Conservation (phyloP, 148 eudicot genomes). For the Arctostaphylos glauca region DNA sequence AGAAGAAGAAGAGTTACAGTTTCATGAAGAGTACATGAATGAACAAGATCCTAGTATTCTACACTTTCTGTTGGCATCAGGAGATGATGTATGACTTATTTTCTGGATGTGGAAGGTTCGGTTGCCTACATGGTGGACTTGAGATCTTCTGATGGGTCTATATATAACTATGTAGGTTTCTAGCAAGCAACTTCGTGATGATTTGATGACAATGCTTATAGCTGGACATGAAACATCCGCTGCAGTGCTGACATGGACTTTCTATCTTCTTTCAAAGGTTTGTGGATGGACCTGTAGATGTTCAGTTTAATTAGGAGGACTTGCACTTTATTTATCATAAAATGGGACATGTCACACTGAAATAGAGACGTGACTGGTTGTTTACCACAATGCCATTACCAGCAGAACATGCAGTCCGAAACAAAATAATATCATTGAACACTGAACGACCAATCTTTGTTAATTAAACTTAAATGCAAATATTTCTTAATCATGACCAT, state of each 20-base stretch:
- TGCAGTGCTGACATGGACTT: slow-evolving; percentile 97
- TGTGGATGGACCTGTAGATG: not conserved
- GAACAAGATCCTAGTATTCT: slow-evolving; percentile 99
- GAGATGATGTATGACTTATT: slow-evolving; percentile 71
- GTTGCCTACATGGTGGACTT: slow-evolving; percentile 12
- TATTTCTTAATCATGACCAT: too few species aligned
- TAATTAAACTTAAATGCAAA: too few species aligned
- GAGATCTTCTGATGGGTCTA: slow-evolving; percentile 17
- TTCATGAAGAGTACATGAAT: slow-evolving; percentile 95
- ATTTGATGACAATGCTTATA: slow-evolving; percentile 93
- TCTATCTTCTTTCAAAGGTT: slow-evolving; percentile 92
- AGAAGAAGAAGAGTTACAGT: slow-evolving; percentile 89
- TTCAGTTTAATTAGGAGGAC: not conserved
- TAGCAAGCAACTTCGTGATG: slow-evolving; percentile 99
- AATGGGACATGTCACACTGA: too few species aligned
- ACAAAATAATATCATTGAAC: too few species aligned
- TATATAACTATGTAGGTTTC: slow-evolving; percentile 57
- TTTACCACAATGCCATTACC: too few species aligned
- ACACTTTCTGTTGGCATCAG: slow-evolving; percentile 94
- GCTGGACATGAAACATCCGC: slow-evolving; percentile 99
- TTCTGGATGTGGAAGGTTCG: not conserved
- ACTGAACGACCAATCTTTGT: too few species aligned
- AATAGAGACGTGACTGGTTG: too few species aligned
- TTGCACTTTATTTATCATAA: not conserved
- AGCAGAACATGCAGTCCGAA: too few species aligned